Evolutionary conservation across 192 early-diverging fungal species (phyloP).

Genomic region (Anaeromyces robustus): DNA sequence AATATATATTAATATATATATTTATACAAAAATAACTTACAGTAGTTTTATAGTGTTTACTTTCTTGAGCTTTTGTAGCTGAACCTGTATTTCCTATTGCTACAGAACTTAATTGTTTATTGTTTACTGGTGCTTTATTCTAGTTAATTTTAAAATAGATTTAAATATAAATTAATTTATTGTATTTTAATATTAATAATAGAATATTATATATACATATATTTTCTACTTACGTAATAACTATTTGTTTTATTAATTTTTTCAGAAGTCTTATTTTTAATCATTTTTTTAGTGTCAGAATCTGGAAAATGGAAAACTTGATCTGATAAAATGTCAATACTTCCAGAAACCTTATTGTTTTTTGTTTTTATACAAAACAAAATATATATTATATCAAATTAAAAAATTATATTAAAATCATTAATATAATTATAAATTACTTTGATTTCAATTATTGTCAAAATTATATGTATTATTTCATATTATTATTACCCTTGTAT

Average conservation of each 20-base stretch:
- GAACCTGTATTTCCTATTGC: neutral
- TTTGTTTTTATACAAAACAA: too few species aligned
- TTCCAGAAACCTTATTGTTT: neutral
- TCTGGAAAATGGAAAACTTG: neutral
- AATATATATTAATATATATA: too few species aligned
- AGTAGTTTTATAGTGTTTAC: neutral
- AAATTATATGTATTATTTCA: too few species aligned
- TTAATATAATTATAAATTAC: too few species aligned
- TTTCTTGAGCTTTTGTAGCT: neutral
- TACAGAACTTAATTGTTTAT: neutral
- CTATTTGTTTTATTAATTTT: neutral
- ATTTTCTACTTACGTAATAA: neutral
- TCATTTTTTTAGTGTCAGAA: neutral
- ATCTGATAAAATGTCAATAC: neutral
- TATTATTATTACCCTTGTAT: slow-evolving; percentile 5
- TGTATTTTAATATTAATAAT: too few species aligned
- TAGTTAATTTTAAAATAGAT: too few species aligned
- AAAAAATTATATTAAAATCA: too few species aligned
- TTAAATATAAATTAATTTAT: too few species aligned
- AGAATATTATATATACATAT: neutral
- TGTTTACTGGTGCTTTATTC: neutral
- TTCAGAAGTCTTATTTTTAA: neutral
- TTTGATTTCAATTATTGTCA: too few species aligned
- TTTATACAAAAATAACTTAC: neutral
- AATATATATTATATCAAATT: too few species aligned